A percentile compares a stretch with the other conserved stretches of the same genome.
Conservation (phyloP, 768 basidiomycete genomes). For the Boletus barrowsii region DNA sequence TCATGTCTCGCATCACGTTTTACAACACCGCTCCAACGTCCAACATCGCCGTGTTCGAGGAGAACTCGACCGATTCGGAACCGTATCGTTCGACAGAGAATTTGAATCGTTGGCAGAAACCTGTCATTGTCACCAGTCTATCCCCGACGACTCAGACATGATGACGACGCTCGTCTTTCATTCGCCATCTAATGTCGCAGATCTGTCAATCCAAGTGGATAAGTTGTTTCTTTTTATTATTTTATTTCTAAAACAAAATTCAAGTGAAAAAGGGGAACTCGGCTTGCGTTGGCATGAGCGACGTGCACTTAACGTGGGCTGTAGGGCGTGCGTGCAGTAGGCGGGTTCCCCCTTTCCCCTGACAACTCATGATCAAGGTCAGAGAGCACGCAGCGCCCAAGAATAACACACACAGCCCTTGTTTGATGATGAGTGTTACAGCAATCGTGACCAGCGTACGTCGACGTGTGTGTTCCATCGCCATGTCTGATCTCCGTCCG, state of each 20-base stretch:
- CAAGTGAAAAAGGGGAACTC: too few species aligned
- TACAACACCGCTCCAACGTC: background rate
- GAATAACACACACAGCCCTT: too few species aligned
- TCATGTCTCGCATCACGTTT: background rate
- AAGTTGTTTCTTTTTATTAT: background rate
- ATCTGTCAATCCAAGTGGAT: too few species aligned
- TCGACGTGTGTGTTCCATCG: conserved; percentile 6
- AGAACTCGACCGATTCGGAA: background rate
- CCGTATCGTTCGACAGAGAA: background rate
- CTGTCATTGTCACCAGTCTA: background rate
- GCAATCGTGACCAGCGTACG: too few species aligned
- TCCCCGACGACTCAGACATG: background rate
- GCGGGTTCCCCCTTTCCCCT: background rate
- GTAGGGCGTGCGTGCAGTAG: background rate
- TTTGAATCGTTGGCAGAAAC: background rate
- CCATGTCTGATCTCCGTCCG: conserved; percentile 2
- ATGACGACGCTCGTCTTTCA: too few species aligned
- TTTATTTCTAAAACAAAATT: background rate
- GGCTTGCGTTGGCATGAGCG: too few species aligned
- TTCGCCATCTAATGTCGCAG: too few species aligned
- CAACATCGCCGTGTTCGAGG: background rate
- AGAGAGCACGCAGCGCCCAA: too few species aligned
- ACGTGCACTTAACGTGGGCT: too few species aligned
- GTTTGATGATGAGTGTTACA: too few species aligned
- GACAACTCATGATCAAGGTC: background rate